Conservation (phyloP, 148 eudicot genomes). For the Linanthus parryae region DNA sequence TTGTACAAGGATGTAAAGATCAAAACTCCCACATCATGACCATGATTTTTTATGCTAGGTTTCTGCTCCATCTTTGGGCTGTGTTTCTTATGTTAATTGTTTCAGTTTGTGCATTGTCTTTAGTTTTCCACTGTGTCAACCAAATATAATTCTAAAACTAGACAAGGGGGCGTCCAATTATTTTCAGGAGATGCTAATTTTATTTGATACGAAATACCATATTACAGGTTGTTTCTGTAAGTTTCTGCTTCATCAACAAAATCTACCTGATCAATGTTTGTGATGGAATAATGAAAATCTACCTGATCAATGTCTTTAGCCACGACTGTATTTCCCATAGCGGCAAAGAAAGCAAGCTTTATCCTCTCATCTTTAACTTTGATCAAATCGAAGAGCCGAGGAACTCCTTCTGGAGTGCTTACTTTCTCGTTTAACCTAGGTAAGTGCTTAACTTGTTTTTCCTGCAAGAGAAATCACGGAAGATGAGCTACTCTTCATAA, state of each 20-base stretch:
- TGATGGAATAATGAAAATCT: no score
- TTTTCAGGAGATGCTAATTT: no score
- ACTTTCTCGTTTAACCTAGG: conserved; percentile 63
- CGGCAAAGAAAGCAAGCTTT: conserved; percentile 83
- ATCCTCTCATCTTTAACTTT: conserved; percentile 78
- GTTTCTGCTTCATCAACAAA: background rate
- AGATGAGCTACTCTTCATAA: background rate
- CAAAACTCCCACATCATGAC: no score
- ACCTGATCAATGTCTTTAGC: conserved; percentile 94
- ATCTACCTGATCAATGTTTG: background rate
- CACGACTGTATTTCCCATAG: conserved; percentile 84
- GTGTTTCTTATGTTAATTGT: no score
- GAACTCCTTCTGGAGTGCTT: conserved; percentile 79
- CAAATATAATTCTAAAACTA: no score
- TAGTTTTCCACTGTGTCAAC: no score
- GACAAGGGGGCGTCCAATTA: no score
- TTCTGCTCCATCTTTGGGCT: no score
- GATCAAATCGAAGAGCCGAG: conserved; percentile 84
- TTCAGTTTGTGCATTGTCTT: no score
- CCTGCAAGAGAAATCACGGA: conserved; percentile 43
- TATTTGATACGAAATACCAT: no score
- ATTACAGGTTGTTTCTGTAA: background rate
- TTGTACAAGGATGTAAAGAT: no score
- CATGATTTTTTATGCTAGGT: no score
- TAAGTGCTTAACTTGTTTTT: conserved; percentile 66